phyloP scores from a whole-genome alignment of 495 filamentous ascomycete species.

The Neurospora tetraspora region DNA sequence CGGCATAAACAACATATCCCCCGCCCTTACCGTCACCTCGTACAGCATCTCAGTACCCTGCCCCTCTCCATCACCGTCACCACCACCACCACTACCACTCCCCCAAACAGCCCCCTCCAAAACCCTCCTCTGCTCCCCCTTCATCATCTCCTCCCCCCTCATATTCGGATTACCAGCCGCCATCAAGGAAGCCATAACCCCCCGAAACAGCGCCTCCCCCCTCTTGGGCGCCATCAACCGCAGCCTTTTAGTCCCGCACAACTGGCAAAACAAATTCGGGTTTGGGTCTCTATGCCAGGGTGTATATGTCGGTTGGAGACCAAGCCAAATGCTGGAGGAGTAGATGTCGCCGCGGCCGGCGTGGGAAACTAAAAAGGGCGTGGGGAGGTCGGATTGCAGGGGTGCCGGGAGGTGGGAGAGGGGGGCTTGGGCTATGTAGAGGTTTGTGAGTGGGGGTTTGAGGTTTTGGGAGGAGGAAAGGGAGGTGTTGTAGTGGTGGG shows the following conservation, averaged over 20 bases:
- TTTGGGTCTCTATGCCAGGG: slow-evolving; percentile 90
- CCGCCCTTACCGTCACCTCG: slow-evolving; percentile 47
- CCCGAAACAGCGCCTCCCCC: slow-evolving; percentile 51
- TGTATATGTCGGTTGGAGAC: slow-evolving; percentile 74
- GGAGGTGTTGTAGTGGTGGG: neutral
- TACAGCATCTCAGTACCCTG: slow-evolving; percentile 9
- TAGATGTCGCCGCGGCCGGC: slow-evolving; percentile 71
- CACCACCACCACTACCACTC: slow-evolving; percentile 3
- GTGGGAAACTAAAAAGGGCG: slow-evolving; percentile 49
- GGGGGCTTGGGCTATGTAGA: slow-evolving; percentile 82
- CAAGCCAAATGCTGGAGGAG: slow-evolving; percentile 78
- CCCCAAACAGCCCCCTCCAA: slow-evolving; percentile 66
- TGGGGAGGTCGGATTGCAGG: slow-evolving; percentile 56
- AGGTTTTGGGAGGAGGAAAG: slow-evolving; percentile 27
- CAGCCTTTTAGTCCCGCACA: slow-evolving; percentile 63
- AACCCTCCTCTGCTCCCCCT: slow-evolving; percentile 53
- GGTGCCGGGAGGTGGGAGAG: slow-evolving; percentile 51
- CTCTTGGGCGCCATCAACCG: slow-evolving; percentile 53
- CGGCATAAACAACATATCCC: slow-evolving; percentile 81
- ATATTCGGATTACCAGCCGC: slow-evolving; percentile 43
- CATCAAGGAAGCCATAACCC: slow-evolving; percentile 41
- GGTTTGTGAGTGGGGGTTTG: slow-evolving; percentile 15
- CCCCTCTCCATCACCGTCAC: neutral
- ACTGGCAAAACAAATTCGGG: slow-evolving; percentile 82
- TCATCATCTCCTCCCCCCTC: slow-evolving; percentile 89